Conservation (phyloP, 805 yeast genomes). For the Limtongia smithiae region DNA sequence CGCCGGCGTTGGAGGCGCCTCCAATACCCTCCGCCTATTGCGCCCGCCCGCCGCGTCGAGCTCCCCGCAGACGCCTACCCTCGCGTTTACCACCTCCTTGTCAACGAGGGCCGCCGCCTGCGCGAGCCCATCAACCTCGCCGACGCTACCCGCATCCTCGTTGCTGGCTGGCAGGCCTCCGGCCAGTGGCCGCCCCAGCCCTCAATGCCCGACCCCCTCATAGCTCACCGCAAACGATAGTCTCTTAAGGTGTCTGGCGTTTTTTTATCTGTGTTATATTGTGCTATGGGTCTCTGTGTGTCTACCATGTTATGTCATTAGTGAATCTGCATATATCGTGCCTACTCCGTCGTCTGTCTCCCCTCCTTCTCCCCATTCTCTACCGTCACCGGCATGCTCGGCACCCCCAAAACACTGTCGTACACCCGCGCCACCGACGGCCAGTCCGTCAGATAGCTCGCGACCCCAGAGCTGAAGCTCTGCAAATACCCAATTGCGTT, state of each 20-base stretch:
- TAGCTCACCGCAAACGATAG: constrained; percentile 14
- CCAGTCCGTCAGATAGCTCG: constrained; percentile 20
- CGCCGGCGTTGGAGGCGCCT: constrained; percentile 61
- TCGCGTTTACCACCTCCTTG: constrained; percentile 61
- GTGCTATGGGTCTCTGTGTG: background rate
- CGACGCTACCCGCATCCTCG: constrained; percentile 67
- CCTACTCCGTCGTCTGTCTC: background rate
- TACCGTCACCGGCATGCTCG: background rate
- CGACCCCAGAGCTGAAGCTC: constrained; percentile 2
- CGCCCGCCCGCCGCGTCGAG: constrained; percentile 27
- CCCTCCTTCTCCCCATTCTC: background rate
- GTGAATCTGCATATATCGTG: background rate
- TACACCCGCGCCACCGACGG: constrained; percentile 20
- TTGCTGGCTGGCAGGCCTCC: constrained; percentile 80
- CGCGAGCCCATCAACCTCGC: constrained; percentile 67
- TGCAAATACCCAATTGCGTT: constrained; percentile 4
- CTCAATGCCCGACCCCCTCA: constrained; percentile 20
- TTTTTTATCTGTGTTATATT: background rate
- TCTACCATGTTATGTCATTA: background rate
- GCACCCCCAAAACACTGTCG: constrained; percentile 1
- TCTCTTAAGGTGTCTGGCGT: too few relatives aligned
- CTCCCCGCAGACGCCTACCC: constrained; percentile 37
- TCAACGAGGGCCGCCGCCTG: constrained; percentile 64
- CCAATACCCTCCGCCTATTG: background rate
- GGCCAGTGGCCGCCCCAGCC: constrained; percentile 56